Evolutionary conservation across 225 moss, liverwort and hornwort species (phyloP).

Genomic region (Bryoerythrophyllum caledonicum): DNA sequence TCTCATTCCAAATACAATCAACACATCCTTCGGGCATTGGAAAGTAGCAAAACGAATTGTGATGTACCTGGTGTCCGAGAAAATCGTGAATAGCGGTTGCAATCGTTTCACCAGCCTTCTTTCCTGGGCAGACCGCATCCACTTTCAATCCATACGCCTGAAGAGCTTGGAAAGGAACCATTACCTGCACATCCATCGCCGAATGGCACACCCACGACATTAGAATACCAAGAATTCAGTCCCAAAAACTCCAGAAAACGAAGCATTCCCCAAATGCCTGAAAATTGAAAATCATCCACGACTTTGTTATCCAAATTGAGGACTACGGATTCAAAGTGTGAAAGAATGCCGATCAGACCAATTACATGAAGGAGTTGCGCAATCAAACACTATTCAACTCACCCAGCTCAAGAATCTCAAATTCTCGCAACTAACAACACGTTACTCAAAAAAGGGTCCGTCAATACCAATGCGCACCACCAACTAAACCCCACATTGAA

Average conservation of each 20-base stretch:
- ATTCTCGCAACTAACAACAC: not conserved
- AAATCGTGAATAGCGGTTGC: constrained; percentile 92
- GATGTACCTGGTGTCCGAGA: constrained; percentile 79
- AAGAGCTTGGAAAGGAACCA: constrained; percentile 94
- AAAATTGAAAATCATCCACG: not conserved
- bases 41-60: not conserved
- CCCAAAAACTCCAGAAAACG: not conserved
- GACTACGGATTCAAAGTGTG: not conserved
- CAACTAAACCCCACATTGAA: not conserved
- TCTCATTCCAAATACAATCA: not conserved
- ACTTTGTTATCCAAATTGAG: not conserved
- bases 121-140: constrained; percentile 89
- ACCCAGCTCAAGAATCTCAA: not conserved
- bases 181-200: constrained; percentile 59
- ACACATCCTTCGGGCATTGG: not conserved
- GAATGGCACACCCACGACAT: no score
- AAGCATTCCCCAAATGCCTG: not conserved
- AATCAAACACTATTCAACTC: not conserved
- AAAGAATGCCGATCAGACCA: not conserved
- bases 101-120: constrained; percentile 75
- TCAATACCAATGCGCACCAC: not conserved
- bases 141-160: constrained; percentile 83
- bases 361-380: no score
- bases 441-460: not conserved
- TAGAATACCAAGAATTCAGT: not conserved